These are phyloP conservation scores for Phytophthora lateralis DNA, from an alignment of 352 stramenopile species.

Conservation along the genomic window DNA sequence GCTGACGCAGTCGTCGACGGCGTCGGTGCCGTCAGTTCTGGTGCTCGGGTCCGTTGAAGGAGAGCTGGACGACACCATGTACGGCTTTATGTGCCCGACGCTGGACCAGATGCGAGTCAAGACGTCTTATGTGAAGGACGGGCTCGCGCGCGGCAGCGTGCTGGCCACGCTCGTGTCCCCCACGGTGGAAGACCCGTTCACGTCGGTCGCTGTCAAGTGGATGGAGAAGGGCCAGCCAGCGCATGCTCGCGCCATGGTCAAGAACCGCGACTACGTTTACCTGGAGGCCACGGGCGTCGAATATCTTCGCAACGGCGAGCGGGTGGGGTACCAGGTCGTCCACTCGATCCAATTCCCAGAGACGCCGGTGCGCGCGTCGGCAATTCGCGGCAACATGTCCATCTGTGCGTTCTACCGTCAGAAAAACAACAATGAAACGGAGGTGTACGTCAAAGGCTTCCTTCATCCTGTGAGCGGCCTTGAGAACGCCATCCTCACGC, in stretches of 20 bases:
- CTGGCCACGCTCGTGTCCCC: conserved; percentile 43
- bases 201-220: conserved; percentile 51
- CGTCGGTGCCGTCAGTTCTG: conserved; percentile 25
- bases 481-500: conserved; percentile 42
- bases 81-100: conserved; percentile 36
- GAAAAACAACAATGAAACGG: conserved; percentile 35
- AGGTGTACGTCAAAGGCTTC: conserved; percentile 41
- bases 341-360: conserved; percentile 65
- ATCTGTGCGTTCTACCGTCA: conserved; percentile 43
- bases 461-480: conserved; percentile 38
- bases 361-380: conserved; percentile 24
- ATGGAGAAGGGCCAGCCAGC: conserved; percentile 40
- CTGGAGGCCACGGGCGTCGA: conserved; percentile 50
- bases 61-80: conserved; percentile 47
- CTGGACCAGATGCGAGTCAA: conserved; percentile 47
- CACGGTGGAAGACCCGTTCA: conserved; percentile 42
- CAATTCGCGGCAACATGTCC: conserved; percentile 40
- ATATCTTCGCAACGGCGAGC: conserved; percentile 56
- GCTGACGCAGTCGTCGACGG: conserved; percentile 10
- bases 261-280: conserved; percentile 62
- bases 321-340: conserved; percentile 58
- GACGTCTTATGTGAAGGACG: conserved; percentile 49
- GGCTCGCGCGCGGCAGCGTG: conserved; percentile 40
- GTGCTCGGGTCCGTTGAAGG: conserved; percentile 41
- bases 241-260: conserved; percentile 39